phyloP scores from a whole-genome alignment of 805 yeast genomes.

The Zygoascus tannicola region DNA sequence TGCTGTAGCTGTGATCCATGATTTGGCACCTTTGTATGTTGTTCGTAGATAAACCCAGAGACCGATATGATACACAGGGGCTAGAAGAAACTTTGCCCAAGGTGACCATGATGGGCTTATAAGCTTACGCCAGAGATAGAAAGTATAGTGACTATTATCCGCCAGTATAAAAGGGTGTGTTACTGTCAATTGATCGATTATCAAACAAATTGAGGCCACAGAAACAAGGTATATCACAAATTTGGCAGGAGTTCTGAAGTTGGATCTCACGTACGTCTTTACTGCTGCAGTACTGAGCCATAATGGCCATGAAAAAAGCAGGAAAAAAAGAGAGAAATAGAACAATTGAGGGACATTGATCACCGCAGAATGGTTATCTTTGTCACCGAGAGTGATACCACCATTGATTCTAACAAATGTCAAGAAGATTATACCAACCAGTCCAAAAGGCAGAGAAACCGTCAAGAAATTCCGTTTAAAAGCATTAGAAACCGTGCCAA shows the following conservation, averaged over 20 bases:
- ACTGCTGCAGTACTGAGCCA: slow-evolving; percentile 48
- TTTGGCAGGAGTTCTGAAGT: slow-evolving; percentile 21
- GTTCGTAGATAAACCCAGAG: slow-evolving; percentile 26
- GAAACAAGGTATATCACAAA: slow-evolving; percentile 7
- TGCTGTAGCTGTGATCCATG: slow-evolving; percentile 21
- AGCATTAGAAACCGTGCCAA: slow-evolving; percentile 3
- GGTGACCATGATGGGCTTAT: slow-evolving; percentile 34
- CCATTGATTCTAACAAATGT: slow-evolving; percentile 58
- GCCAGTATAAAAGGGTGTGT: slow-evolving; percentile 88
- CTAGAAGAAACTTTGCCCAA: slow-evolving; percentile 37
- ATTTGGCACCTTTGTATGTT: slow-evolving; percentile 19
- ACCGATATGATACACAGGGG: slow-evolving; percentile 64
- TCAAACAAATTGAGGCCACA: not conserved
- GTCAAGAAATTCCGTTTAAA: not conserved
- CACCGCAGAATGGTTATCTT: slow-evolving; percentile 66
- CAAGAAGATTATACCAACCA: slow-evolving; percentile 46
- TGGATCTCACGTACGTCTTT: slow-evolving; percentile 31
- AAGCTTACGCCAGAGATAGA: slow-evolving; percentile 68
- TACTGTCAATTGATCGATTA: slow-evolving; percentile 36
- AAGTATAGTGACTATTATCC: slow-evolving; percentile 89
- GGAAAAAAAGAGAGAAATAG: slow-evolving; percentile 60
- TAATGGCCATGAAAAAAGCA: slow-evolving; percentile 61
- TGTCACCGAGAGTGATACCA: slow-evolving; percentile 88
- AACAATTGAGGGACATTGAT: slow-evolving; percentile 73
- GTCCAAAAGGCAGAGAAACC: slow-evolving; percentile 21